phyloP scores from a whole-genome alignment of 2,329 filamentous ascomycete species.

The Coniochaeta sp. region DNA sequence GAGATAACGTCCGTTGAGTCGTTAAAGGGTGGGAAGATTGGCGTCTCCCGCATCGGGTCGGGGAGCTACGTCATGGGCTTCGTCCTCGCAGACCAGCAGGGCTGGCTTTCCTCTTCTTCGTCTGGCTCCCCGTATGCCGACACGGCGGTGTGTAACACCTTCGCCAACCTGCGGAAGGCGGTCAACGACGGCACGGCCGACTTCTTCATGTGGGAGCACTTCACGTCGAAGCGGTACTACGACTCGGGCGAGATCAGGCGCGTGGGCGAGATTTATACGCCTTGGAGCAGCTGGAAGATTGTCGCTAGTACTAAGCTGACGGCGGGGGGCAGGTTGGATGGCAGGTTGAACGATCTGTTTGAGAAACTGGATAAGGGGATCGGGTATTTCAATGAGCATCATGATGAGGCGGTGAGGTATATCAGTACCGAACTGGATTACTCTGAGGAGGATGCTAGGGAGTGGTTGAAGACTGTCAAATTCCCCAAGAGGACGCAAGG shows the following conservation, averaged over 20 bases:
- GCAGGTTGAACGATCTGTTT: conserved; percentile 60
- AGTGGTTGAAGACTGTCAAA: conserved; percentile 83
- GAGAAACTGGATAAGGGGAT: conserved; percentile 73
- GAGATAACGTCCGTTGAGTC: conserved; percentile 61
- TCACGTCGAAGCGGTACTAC: conserved; percentile 91
- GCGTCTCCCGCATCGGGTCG: conserved; percentile 82
- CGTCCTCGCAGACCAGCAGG: conserved; percentile 82
- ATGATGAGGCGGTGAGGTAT: conserved; percentile 71
- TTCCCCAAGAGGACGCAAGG: conserved; percentile 70
- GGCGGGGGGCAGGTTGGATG: conserved; percentile 40
- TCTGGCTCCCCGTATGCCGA: conserved; percentile 54
- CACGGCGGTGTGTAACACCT: conserved; percentile 65
- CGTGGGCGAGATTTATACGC: conserved; percentile 93
- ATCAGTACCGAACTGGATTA: conserved; percentile 83
- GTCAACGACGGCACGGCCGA: conserved; percentile 72
- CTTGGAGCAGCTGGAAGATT: conserved; percentile 97
- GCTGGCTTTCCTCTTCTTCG: conserved; percentile 58
- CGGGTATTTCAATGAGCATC: conserved; percentile 65
- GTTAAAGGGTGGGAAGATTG: conserved; percentile 68
- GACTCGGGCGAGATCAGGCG: conserved; percentile 79
- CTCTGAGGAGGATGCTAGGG: conserved; percentile 73
- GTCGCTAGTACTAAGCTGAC: conserved; percentile 59
- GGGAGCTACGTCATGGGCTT: conserved; percentile 95
- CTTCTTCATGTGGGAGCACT: conserved; percentile 99
- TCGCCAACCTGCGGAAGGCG: conserved; percentile 62